Base-by-base conservation (phyloP, 129 eudicot genomes). In the Solidago caesia region DNA sequence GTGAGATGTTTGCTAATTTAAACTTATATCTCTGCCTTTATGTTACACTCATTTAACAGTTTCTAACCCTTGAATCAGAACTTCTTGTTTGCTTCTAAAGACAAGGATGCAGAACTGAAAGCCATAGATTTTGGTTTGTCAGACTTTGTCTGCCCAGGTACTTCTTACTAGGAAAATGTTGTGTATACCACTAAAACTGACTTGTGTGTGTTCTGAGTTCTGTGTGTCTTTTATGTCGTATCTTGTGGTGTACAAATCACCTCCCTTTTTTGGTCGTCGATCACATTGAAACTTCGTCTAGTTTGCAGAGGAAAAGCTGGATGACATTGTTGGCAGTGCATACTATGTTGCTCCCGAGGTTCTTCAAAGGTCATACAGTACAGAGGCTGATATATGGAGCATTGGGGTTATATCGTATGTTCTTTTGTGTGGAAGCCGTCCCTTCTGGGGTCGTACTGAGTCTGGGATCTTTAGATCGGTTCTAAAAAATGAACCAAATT, bases 341-440 rank as follows among this genome's bases (percentile, higher is more conserved):
- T 79, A 79, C 64, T 79, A 79, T 79, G 83, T 79, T 56, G 83
- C 83, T 73, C 83, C 83, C 0, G 83, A 79, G 83, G 83, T 79
- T 79, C 56, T 79, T 65, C 78, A 79, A 48, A 73, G 83, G 74
- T 79, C 83, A 51, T 79, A 79, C 7, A 53, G 83, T 67, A 58
- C 79, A 48, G 79, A 79, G 51, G 83, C 83, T 11, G 83, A 79
- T 39, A 78, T 79, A 55, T 79, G 83, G 83, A 79, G 83, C 55
- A n/a, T 43, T 9, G 83, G 83, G 13, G 63, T 79, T 6, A 79
- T 79, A 47, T 77, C 75, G 8, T 79, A 44, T 67, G 83, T 74
- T 42, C 79, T 79, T 58, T 73, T 79, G 74, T 73, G 83, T 73
- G 83, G 83, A 41, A 79, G 39, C 21, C 83, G 83, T 46, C 83